Evolutionary conservation across 2,329 filamentous ascomycete species (phyloP).

Genomic region (Talaromyces atroroseus): DNA sequence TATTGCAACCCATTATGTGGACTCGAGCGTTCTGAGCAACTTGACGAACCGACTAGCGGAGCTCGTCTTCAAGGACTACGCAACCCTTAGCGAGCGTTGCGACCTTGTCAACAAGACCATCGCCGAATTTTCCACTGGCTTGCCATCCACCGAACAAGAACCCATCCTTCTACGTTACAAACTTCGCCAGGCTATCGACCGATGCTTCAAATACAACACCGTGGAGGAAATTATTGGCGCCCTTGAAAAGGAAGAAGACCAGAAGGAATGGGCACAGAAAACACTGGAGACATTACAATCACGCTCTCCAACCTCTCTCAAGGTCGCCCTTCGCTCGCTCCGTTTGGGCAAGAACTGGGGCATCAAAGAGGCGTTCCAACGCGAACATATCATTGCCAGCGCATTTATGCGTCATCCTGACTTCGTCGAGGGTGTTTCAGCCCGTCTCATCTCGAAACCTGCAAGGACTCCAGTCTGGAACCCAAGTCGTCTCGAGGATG

Average conservation of each 20-base stretch:
- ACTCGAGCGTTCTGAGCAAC: conserved; percentile 77
- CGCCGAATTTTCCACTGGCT: conserved; percentile 81
- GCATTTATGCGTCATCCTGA: conserved; percentile 89
- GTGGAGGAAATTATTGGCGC: conserved; percentile 66
- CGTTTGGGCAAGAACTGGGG: conserved; percentile 68
- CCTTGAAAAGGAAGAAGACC: conserved; percentile 51
- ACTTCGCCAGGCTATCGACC: conserved; percentile 75
- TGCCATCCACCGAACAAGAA: conserved; percentile 60
- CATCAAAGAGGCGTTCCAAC: conserved; percentile 77
- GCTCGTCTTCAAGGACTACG: conserved; percentile 77
- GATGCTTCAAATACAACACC: conserved; percentile 65
- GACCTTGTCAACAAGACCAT: conserved; percentile 77
- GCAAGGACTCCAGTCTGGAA: conserved; percentile 66
- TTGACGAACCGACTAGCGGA: conserved; percentile 84
- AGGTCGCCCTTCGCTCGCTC: conserved; percentile 81
- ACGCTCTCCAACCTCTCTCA: conserved; percentile 79
- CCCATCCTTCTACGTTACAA: conserved; percentile 62
- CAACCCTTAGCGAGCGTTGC: conserved; percentile 57
- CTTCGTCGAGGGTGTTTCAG: conserved; percentile 86
- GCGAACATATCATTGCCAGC: conserved; percentile 76
- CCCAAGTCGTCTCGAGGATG: conserved; percentile 65
- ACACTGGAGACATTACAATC: conserved; percentile 69
- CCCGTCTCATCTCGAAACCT: conserved; percentile 68
- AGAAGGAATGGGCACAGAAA: conserved; percentile 69
- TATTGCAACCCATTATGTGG: conserved; percentile 90